Evolutionary conservation across 1,284 basidiomycete genomes (phyloP).

Genomic region (Ustilago loliicola): DNA sequence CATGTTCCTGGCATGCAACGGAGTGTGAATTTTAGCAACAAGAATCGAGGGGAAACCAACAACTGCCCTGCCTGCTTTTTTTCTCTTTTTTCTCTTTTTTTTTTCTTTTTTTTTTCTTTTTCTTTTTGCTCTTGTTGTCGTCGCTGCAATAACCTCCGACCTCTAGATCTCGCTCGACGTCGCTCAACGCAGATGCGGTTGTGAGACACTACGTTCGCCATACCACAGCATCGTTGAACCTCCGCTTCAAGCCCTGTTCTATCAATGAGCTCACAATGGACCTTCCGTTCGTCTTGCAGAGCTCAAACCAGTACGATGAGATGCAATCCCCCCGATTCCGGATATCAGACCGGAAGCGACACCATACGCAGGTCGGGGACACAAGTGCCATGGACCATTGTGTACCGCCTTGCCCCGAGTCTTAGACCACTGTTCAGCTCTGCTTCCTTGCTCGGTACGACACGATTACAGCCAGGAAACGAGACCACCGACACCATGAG

Average conservation of each 20-base stretch:
- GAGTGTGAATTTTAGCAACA: constrained; percentile 6
- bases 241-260: constrained; percentile 1
- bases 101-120: too few species aligned
- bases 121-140: too few species aligned
- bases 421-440: neutral
- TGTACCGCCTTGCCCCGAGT: neutral
- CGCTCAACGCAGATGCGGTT: constrained; percentile 4
- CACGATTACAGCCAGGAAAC: too few species aligned
- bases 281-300: neutral
- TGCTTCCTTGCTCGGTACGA: neutral
- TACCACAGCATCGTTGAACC: neutral
- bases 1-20: constrained; percentile 14
- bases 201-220: constrained; percentile 11
- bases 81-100: too few species aligned
- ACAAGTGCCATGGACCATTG: neutral
- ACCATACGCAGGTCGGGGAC: neutral
- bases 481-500: too few species aligned
- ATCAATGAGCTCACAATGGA: neutral
- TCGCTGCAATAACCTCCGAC: too few species aligned
- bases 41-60: constrained; percentile 7
- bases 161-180: neutral
- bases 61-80: too few species aligned
- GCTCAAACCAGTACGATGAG: neutral
- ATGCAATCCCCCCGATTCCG: neutral
- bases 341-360: neutral